A percentile compares a stretch with the other conserved stretches of the same genome.
Conservation (phyloP, 164 flowering plant genomes). For the Annona cherimola region DNA sequence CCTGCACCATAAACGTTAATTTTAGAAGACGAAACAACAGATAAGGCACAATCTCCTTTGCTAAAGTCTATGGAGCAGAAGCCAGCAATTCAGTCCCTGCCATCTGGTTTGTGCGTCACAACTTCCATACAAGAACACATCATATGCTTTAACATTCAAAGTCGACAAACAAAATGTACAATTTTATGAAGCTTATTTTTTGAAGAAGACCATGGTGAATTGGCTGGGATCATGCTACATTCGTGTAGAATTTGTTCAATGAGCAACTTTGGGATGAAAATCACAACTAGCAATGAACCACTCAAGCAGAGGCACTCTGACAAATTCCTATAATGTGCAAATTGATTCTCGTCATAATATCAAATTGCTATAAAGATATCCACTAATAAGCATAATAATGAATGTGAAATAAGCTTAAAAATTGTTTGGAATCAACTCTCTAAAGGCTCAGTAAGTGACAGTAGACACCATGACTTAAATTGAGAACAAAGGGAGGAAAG, state of each 20-base stretch:
- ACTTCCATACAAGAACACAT: neutral
- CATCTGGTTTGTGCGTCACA: neutral
- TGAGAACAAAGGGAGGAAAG: neutral
- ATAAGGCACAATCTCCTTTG: neutral
- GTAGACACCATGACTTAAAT: too few relatives aligned
- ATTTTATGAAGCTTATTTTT: neutral
- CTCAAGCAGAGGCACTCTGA: neutral
- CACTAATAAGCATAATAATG: neutral
- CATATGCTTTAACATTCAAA: neutral
- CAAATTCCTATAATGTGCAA: neutral
- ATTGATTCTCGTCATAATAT: neutral
- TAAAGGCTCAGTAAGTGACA: too few relatives aligned
- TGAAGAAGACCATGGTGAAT: neutral
- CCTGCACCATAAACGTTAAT: constrained; percentile 42
- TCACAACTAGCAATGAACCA: neutral
- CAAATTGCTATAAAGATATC: neutral
- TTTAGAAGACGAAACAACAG: neutral
- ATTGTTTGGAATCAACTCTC: neutral
- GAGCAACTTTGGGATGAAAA: neutral
- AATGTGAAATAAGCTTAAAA: too few relatives aligned
- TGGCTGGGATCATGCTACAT: neutral
- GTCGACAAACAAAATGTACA: neutral
- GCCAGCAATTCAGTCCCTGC: neutral
- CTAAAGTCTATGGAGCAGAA: constrained; percentile 1
- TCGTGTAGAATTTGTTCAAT: neutral